A percentile compares a stretch with the other conserved stretches of the same genome.
These are phyloP conservation scores for Hericium coralloides DNA, from an alignment of 768 basidiomycete species.

Conservation along the genomic window DNA sequence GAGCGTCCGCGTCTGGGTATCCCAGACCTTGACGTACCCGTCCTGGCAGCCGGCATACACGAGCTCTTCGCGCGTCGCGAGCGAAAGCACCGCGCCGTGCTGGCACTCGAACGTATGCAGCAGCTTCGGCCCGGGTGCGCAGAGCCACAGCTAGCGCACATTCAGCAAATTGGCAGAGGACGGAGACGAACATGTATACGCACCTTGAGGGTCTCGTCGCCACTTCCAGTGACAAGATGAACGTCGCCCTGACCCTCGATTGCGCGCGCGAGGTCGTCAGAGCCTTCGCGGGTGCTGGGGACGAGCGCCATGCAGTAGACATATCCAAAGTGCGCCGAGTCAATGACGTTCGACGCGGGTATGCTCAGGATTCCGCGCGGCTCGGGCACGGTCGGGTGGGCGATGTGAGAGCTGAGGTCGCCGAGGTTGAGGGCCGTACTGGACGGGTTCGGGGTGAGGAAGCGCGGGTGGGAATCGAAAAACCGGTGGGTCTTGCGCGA, in stretches of 20 bases:
- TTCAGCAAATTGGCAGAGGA: not conserved
- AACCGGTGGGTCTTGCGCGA: constrained; percentile 67
- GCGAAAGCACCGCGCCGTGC: constrained; percentile 76
- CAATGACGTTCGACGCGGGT: constrained; percentile 60
- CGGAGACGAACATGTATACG: not conserved
- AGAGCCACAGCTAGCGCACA: constrained; percentile 54
- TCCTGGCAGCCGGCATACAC: constrained; percentile 93
- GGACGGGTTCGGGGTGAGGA: constrained; percentile 12
- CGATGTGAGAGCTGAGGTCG: constrained; percentile 9
- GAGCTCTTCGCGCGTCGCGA: constrained; percentile 67
- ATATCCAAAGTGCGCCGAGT: constrained; percentile 92
- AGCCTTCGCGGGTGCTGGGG: constrained; percentile 30
- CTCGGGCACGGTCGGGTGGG: constrained; percentile 17
- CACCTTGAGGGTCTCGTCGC: constrained; percentile 88
- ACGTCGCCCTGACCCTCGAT: constrained; percentile 18
- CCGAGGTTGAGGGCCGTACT: constrained; percentile 9
- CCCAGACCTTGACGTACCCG: constrained; percentile 85
- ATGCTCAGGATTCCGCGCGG: constrained; percentile 43
- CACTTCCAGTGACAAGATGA: constrained; percentile 77
- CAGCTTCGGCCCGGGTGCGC: constrained; percentile 35
- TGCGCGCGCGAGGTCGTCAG: constrained; percentile 18
- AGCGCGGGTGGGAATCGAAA: constrained; percentile 83
- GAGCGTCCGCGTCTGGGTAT: constrained; percentile 81
- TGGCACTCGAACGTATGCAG: constrained; percentile 62
- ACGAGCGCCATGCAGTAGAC: constrained; percentile 72